Conservation (phyloP, 1,284 basidiomycete species). For the Mrakiaceae sp. region DNA sequence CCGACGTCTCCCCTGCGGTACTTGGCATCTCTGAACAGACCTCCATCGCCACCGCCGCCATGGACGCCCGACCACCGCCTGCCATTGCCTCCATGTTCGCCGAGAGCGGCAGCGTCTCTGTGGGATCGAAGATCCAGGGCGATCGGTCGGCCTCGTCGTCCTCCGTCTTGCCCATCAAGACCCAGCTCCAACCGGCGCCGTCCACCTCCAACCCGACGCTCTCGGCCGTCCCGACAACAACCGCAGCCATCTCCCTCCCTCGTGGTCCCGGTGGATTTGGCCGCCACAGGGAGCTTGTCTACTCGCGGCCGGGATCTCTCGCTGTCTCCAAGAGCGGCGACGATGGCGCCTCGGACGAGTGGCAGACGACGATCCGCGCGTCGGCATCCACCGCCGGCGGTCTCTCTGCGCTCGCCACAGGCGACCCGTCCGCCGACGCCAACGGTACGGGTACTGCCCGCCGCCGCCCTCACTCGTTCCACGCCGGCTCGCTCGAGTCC, state of each 20-base stretch:
- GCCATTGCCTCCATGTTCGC: no score
- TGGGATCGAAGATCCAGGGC: no score
- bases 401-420: not conserved
- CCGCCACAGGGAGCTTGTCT: slow-evolving; percentile 7
- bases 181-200: not conserved
- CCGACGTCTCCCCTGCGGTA: no score
- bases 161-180: no score
- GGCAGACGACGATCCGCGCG: slow-evolving; percentile 5
- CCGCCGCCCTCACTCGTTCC: slow-evolving; percentile 10
- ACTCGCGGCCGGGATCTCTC: slow-evolving; percentile 1
- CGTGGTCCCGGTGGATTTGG: slow-evolving; percentile 9
- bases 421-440: no score
- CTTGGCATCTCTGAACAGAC: no score
- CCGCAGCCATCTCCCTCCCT: not conserved
- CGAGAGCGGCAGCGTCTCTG: no score
- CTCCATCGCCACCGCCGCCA: no score
- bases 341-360: not conserved
- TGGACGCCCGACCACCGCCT: no score
- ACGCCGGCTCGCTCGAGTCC: slow-evolving; percentile 1
- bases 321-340: not conserved
- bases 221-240: not conserved
- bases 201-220: not conserved
- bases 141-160: no score
- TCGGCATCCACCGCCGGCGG: not conserved
- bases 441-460: not conserved